Evolutionary conservation across 148 eudicot species (phyloP), one percentile per base, ranked within the genome.

Genomic region (Dianthus caryophyllus): DNA sequence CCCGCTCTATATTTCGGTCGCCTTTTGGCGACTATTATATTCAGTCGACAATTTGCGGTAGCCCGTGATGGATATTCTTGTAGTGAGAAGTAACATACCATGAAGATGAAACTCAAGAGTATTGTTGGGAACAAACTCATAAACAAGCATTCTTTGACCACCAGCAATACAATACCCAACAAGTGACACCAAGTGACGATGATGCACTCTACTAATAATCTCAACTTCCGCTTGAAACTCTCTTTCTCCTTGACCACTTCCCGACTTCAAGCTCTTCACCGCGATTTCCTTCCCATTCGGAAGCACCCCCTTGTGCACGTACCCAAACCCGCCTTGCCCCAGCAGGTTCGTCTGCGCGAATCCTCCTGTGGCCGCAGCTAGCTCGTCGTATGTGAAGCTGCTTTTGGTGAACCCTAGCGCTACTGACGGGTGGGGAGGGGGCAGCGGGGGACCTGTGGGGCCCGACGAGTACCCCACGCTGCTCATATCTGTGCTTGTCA

Each of bases 191-290:
- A 90, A 79, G 48, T 90, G 94, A 16, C 91, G 78, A 71, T 90
- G 97, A 26, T 90, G 94, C 6, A 90, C 97, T 17, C 90, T 77
- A 62, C 97, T 90, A 62, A 90, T 90, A 66, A 88, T 87, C 52
- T 90, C 97, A 11, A 90, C 97, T 68, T 90, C 97, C 10, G 93
- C 90, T 52, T 83, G 92, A 55, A 89, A 89, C 72, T 89, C 96
- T 1, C 96, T 71, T 64, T 89, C 92, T 0, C 96, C 96, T 66
- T 87, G 96, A 21, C 90, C 92, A 46, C 96, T 87, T 15, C 89
- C 91, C 0, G 85, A 62, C 71, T 85, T 90, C 1, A 90, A 78
- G 52, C 96, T 90, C 69, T 90, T 90, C 5, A 90, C 92, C 0
- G 96, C 96, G 6, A 90, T 68, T 47, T 83, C 90, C n/a, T 83